phyloP scores from a whole-genome alignment of 768 basidiomycete species.

The Tricholoma flavovirens region DNA sequence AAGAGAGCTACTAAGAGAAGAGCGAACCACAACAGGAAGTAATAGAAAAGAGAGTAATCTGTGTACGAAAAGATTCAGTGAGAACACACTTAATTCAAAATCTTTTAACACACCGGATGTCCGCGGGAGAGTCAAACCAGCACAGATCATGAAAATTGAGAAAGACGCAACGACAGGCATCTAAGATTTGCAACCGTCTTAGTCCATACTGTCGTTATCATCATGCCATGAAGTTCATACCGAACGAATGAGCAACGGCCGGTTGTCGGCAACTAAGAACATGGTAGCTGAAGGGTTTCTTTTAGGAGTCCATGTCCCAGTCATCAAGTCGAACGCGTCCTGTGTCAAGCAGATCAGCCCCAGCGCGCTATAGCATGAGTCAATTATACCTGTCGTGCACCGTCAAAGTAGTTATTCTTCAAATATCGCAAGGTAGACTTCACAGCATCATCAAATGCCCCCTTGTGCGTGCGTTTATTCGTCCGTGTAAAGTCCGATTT shows the following conservation, averaged over 20 bases:
- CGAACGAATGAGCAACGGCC: slow-evolving; percentile 79
- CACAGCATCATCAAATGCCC: slow-evolving; percentile 76
- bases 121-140: slow-evolving; percentile 81
- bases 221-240: slow-evolving; percentile 40
- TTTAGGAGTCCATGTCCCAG: slow-evolving; percentile 85
- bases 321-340: slow-evolving; percentile 94
- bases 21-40: slow-evolving; percentile 75
- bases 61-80: slow-evolving; percentile 6
- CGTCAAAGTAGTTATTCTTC: slow-evolving; percentile 97
- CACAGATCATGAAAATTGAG: slow-evolving; percentile 83
- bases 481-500: slow-evolving; percentile 97
- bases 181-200: slow-evolving; percentile 34
- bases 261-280: slow-evolving; percentile 68
- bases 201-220: neutral
- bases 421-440: slow-evolving; percentile 84
- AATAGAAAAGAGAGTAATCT: slow-evolving; percentile 86
- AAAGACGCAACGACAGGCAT: slow-evolving; percentile 79
- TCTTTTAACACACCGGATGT: slow-evolving; percentile 62
- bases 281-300: slow-evolving; percentile 64
- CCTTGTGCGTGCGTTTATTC: slow-evolving; percentile 79
- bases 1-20: slow-evolving; percentile 54
- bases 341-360: slow-evolving; percentile 22
- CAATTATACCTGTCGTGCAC: slow-evolving; percentile 66
- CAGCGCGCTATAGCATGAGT: neutral
- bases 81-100: neutral